Base-by-base conservation (phyloP, 2,329 filamentous ascomycete genomes). In the Endoconidiophora laricicola region DNA sequence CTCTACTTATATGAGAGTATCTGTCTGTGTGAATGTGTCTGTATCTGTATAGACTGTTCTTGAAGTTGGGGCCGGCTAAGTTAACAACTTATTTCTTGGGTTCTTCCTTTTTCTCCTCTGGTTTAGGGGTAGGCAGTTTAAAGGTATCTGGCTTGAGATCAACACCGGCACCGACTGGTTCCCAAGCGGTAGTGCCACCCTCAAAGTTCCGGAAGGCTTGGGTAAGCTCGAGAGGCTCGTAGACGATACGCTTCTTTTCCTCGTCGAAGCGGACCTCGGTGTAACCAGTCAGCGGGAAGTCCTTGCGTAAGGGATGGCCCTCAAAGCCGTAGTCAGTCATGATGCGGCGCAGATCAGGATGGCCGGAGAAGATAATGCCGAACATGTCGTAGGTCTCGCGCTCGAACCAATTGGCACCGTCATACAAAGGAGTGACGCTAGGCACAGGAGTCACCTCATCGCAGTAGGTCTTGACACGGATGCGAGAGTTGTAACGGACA, bases 291-390 rank as follows among this genome's bases (percentile, higher is more conserved):
- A 98, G 70, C 20, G 91, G 91, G 71, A 98, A 98, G 64, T 98
- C 91, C 72, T 98, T 98, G 62, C 93, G 79, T 63, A 98, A 70
- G 40, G 91, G 91, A 69, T 98, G 91, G 48, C 91, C 91, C 65
- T 98, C 93, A 62, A 98, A 98, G 48, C 91, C 91, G 66, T 98
- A 98, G 66, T 98, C 91, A 57, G 91, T 98, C 90, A 98, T 93
- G 70, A 98, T 96, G 58, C 91, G 79, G 65, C 91, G 80, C 59
- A 98, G 73, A 69, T 98, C 93, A 38, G 91, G 91, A 71, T 98
- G 91, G 55, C 83, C 86, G 49, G 82, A 74, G 68, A 98, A 98
- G 74, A 96, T 95, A 57, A 98, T 87, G 56, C 91, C 91, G 62
- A 94, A 98, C 60, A 98, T 68, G 66, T 98, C 91, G 69, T 96